Conservation (phyloP, 768 basidiomycete genomes). For the Candolleomyces eurysporus region DNA sequence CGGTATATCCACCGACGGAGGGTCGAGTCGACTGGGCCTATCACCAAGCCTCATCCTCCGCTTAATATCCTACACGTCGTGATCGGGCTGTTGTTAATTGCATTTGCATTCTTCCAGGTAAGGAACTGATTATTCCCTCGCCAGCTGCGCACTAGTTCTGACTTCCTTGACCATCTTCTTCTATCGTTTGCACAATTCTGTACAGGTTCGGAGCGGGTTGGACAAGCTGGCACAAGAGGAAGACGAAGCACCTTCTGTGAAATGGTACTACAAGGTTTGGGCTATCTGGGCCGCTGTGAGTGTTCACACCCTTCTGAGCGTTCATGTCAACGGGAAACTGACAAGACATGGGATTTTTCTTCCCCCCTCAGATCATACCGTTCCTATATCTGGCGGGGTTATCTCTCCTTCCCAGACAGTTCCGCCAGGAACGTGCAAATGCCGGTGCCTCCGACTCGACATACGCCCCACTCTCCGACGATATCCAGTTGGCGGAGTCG, state of each 20-base stretch:
- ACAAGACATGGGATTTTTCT: too few species aligned
- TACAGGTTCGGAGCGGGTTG: constrained; percentile 42
- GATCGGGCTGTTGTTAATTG: constrained; percentile 49
- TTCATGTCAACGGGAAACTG: background rate
- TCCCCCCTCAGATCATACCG: constrained; percentile 34
- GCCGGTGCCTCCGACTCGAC: too few species aligned
- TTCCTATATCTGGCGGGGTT: constrained; percentile 46
- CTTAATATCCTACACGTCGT: constrained; percentile 56
- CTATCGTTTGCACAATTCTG: background rate
- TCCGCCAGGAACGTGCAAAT: constrained; percentile 33
- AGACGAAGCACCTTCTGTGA: constrained; percentile 31
- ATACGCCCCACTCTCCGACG: too few species aligned
- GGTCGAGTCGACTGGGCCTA: constrained; percentile 25
- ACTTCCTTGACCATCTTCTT: background rate
- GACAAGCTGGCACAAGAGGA: constrained; percentile 41
- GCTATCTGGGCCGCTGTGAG: constrained; percentile 46
- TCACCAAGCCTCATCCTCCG: constrained; percentile 41
- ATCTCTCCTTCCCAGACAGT: constrained; percentile 39
- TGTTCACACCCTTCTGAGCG: constrained; percentile 8
- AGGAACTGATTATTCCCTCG: constrained; percentile 13
- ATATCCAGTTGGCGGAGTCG: too few species aligned
- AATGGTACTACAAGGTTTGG: constrained; percentile 42
- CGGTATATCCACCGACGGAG: constrained; percentile 47
- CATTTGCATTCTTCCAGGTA: constrained; percentile 53
- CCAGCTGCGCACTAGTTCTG: background rate